Evolutionary conservation across 345 rosid species (phyloP), one percentile per base, ranked within the genome.

Genomic region (Brassica juncea): DNA sequence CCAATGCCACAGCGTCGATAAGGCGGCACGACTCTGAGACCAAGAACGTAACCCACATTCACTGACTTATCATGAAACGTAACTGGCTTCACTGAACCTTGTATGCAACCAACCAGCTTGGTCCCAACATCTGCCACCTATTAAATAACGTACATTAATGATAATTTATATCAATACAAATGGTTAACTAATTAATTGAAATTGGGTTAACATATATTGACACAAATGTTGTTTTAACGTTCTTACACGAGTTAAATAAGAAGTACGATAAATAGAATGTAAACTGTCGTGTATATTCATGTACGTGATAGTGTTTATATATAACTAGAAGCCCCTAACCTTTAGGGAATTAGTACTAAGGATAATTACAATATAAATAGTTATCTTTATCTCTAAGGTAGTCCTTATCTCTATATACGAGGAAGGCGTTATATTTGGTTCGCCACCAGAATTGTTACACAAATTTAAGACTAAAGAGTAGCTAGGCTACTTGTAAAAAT

Each of bases 1-100:
- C 89, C 97, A 69, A 89, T 77, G 75, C 96, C 90, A 68, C 68
- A 83, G 66, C 96, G 86, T 35, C 95, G 83, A 67, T 88, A 82
- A n/a, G 37, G 28, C 0, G 96, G 92, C 23, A 81, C 77, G 25
- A 91, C 91, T 77, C 94, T 84, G 35, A 90, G 74, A 27, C 94
- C 96, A 71, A 92, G 84, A 23, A 88, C 72, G 59, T 92, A 92
- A 47, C 96, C 97, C 15, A 86, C 84, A 74, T 71, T 90, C 70
- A 90, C 89, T 27, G 66, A 63, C 72, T 83, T 80, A 21, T 74
- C 54, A 62, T 79, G 80, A 49, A 88, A 55, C 30, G 86, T 79
- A 1, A 86, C 94, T 32, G 84, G 83, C 86, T 91, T 92, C 68
- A 91, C 85, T 4, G 96, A 85, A 63, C 96, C 97, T 83, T 87